Conservation (phyloP, 2,329 filamentous ascomycete species). For the Penicillium italicum region DNA sequence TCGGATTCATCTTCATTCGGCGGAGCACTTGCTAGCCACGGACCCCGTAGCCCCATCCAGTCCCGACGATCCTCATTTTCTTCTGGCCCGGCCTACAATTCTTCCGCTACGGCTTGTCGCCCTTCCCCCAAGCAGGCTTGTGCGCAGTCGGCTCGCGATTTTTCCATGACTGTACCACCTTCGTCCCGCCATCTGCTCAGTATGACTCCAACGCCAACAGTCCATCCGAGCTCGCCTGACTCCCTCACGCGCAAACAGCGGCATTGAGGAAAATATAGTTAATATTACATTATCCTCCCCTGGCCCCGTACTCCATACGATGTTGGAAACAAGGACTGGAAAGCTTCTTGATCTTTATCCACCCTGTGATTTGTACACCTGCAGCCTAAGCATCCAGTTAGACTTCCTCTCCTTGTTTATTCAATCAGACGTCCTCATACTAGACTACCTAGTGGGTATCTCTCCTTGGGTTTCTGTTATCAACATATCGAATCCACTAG, state of each 20-base stretch:
- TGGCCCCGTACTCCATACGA: background rate
- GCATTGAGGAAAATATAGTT: background rate
- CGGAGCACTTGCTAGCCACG: background rate
- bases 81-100: slow-evolving; percentile 9
- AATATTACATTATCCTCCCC: background rate
- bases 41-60: slow-evolving; percentile 12
- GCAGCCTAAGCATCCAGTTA: background rate
- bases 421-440: background rate
- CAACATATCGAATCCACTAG: background rate
- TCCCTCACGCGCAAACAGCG: slow-evolving; percentile 7
- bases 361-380: background rate
- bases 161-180: slow-evolving; percentile 21
- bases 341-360: background rate
- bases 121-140: slow-evolving; percentile 16
- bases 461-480: background rate
- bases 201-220: slow-evolving; percentile 22
- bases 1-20: slow-evolving; percentile 13
- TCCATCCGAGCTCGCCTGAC: slow-evolving; percentile 18
- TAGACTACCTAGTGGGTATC: background rate
- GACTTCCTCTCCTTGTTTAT: background rate
- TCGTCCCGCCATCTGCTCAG: slow-evolving; percentile 24
- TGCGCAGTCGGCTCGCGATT: slow-evolving; percentile 14
- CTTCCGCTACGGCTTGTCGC: slow-evolving; percentile 3
- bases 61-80: slow-evolving; percentile 25
- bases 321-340: background rate